These are phyloP conservation scores for Flaveria robusta DNA, from an alignment of 129 eudicot genomes.

Conservation along the genomic window DNA sequence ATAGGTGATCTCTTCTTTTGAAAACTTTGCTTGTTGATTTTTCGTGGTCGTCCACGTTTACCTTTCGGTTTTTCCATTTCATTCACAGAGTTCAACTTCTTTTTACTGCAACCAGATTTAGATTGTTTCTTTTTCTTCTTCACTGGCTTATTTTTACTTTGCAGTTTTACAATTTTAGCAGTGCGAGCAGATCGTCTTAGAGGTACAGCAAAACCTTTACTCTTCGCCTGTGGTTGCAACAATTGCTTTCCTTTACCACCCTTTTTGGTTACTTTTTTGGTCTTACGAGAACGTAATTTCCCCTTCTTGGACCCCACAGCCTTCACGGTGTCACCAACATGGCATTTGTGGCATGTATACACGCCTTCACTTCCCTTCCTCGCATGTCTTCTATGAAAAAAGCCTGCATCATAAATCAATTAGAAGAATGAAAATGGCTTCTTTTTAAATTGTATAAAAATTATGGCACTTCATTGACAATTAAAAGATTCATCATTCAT, in stretches of 20 bases:
- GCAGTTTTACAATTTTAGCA: constrained; percentile 42
- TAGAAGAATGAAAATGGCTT: background rate
- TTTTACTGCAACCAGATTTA: constrained; percentile 21
- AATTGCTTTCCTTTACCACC: constrained; percentile 41
- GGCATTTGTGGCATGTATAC: constrained; percentile 77
- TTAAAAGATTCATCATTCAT: background rate
- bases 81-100: constrained; percentile 13
- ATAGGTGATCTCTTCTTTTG: constrained; percentile 57
- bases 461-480: background rate
- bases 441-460: background rate
- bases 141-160: constrained; percentile 30
- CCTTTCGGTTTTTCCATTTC: constrained; percentile 43
- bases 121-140: constrained; percentile 35
- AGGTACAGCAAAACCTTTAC: constrained; percentile 49
- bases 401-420: constrained; percentile 44
- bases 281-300: constrained; percentile 34
- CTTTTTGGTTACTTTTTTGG: constrained; percentile 33
- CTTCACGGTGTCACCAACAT: constrained; percentile 35
- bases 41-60: constrained; percentile 42
- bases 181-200: constrained; percentile 80
- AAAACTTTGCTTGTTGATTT: constrained; percentile 38
- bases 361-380: constrained; percentile 63
- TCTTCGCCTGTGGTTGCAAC: constrained; percentile 30
- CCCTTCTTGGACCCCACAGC: constrained; percentile 36
- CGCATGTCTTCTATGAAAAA: constrained; percentile 80